Evolutionary conservation across 352 stramenopile species (phyloP).

Genomic region (Lagenidium sp.): DNA sequence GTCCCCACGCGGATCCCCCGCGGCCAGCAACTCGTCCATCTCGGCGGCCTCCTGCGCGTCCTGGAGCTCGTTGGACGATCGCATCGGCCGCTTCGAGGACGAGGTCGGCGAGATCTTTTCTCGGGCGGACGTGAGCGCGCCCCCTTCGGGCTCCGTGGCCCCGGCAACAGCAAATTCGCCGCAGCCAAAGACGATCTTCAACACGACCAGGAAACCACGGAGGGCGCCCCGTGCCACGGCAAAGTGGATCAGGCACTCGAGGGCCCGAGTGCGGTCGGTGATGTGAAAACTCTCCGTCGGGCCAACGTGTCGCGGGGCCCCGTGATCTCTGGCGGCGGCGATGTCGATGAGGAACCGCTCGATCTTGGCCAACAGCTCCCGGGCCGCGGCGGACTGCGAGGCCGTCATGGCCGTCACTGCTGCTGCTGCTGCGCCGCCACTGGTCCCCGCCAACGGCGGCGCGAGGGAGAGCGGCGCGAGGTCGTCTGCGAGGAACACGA

Average conservation of each 20-base stretch:
- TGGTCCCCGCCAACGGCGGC: too few relatives aligned
- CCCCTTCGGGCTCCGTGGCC: too few relatives aligned
- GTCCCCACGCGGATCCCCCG: slow-evolving; percentile 5
- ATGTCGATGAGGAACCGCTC: too few relatives aligned
- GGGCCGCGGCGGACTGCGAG: too few relatives aligned
- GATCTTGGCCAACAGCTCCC: neutral
- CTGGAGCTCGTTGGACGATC: too few relatives aligned
- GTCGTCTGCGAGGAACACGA: too few relatives aligned
- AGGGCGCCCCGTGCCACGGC: slow-evolving; percentile 39
- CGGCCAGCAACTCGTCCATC: slow-evolving; percentile 3
- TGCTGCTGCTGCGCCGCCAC: slow-evolving; percentile 8
- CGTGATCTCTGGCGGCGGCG: neutral
- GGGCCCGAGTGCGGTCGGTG: slow-evolving; percentile 26
- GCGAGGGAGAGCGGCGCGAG: too few relatives aligned
- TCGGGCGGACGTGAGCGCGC: too few relatives aligned
- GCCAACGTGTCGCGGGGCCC: too few relatives aligned
- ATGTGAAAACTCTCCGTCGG: slow-evolving; percentile 1
- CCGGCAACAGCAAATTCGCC: slow-evolving; percentile 1
- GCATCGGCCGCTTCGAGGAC: neutral
- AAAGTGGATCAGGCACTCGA: slow-evolving; percentile 45
- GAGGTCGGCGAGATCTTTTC: neutral
- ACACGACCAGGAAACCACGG: slow-evolving; percentile 39
- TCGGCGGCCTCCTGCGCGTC: slow-evolving; percentile 6
- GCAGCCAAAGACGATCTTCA: slow-evolving; percentile 44
- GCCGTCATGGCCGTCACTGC: too few relatives aligned